These are phyloP conservation scores for Eutrema heterophyllum DNA, from an alignment of 345 rosid species.

Conservation along the genomic window DNA sequence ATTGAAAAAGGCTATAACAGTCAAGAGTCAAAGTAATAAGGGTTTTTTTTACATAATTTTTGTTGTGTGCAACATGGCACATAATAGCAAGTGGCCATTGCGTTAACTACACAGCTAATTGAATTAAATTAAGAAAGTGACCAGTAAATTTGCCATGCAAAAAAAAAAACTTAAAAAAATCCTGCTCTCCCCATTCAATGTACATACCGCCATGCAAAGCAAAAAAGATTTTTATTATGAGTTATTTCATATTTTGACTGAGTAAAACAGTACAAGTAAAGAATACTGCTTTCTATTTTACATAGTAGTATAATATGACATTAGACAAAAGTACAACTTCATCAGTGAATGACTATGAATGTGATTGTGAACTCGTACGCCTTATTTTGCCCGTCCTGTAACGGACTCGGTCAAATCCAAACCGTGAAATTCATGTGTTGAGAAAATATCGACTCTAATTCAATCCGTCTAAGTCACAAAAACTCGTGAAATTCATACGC, in stretches of 20 bases:
- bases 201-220: not conserved
- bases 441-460: not conserved
- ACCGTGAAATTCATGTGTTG: not conserved
- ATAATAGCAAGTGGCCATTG: not conserved
- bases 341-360: not conserved
- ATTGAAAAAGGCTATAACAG: not conserved
- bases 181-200: not conserved
- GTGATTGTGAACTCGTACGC: not conserved
- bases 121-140: not conserved
- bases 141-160: not conserved
- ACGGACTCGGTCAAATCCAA: not conserved
- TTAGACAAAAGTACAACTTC: not conserved
- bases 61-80: not conserved
- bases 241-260: not conserved
- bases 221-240: not conserved
- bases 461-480: not conserved
- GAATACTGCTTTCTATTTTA: not conserved
- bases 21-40: not conserved
- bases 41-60: not conserved
- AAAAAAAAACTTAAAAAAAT: not conserved
- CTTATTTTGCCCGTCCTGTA: not conserved
- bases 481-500: not conserved
- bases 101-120: not conserved
- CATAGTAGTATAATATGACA: not conserved
- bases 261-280: not conserved